phyloP scores from a whole-genome alignment of 2,329 filamentous ascomycete genomes.

The Beauveria australis region DNA sequence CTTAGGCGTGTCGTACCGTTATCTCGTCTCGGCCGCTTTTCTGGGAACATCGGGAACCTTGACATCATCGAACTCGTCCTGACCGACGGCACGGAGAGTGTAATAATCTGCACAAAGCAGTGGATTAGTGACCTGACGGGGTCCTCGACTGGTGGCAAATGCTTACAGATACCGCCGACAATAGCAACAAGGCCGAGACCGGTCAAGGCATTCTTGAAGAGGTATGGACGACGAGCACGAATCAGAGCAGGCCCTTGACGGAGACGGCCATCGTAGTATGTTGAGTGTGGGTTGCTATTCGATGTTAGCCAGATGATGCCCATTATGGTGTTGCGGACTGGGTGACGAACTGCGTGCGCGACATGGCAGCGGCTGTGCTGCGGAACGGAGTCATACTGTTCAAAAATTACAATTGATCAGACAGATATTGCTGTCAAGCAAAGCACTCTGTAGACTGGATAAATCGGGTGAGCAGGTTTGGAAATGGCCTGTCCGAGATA shows the following conservation, averaged over 20 bases:
- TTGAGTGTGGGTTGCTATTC: constrained; percentile 41
- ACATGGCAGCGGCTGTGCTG: constrained; percentile 1
- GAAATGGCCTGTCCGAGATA: background rate
- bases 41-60: constrained; percentile 70
- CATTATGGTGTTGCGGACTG: background rate
- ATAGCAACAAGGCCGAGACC: constrained; percentile 68
- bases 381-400: background rate
- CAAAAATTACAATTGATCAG: background rate
- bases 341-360: constrained; percentile 8
- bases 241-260: constrained; percentile 83
- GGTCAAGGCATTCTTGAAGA: constrained; percentile 80
- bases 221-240: constrained; percentile 82
- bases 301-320: background rate
- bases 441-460: background rate
- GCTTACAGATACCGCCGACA: constrained; percentile 78
- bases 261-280: constrained; percentile 87
- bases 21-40: constrained; percentile 33
- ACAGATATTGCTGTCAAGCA: background rate
- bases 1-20: constrained; percentile 3
- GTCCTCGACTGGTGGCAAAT: background rate
- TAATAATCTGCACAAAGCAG: constrained; percentile 39
- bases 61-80: constrained; percentile 96
- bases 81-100: constrained; percentile 75
- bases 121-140: constrained; percentile 13
- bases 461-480: background rate